Base-by-base conservation (phyloP, 352 stramenopile species). In the Globisporangium yorkense region DNA sequence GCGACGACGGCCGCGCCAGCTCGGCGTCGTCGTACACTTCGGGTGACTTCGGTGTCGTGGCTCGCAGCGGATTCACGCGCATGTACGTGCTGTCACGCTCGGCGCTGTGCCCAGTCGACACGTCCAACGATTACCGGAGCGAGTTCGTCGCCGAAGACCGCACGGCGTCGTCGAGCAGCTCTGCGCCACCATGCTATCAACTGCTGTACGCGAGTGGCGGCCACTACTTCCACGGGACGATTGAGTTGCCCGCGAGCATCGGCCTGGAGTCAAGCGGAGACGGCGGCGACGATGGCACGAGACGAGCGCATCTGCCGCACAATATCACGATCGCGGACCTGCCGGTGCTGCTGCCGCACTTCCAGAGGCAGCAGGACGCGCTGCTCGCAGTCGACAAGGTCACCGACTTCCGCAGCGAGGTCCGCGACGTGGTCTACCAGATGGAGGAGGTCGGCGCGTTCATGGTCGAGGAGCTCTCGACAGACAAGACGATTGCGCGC, bases 361-460 rank as follows among this genome's bases (percentile, higher is more conserved):
- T 89, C 47, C 74, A 82, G 13, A 44, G 54, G 0, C 67, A 81
- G n/a, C 76, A 89, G 31, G 76, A 87, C 48, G 66, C 56, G 0
- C 52, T 89, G 9, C 51, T 58, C 10, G 63, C 65, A 4, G 68
- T 86, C 2, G 72, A 87, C n/a, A 60, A 66, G 18, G 54, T 83
- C 16, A 60, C 51, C 0, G 62, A 80, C 5, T 74, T 89, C 27
- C 72, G 65, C 16, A 64, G 68, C 10, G 74, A 71, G 33, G 50
- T 86, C 40, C 74, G 76, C 18, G 74, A 87, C 40, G 70, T 81
- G 10, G 46, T 86, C 24, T 87, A 86, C 27, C 76, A 87, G 54
- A 86, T 89, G 74, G 61, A 83, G 31, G 74, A 89, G 54, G 79
- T 87, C 1, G 79, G 74, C 6, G 72, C 75, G 65, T 89, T 89